Base-by-base conservation (phyloP, 2,329 filamentous ascomycete genomes). In the Scedosporium boydii region DNA sequence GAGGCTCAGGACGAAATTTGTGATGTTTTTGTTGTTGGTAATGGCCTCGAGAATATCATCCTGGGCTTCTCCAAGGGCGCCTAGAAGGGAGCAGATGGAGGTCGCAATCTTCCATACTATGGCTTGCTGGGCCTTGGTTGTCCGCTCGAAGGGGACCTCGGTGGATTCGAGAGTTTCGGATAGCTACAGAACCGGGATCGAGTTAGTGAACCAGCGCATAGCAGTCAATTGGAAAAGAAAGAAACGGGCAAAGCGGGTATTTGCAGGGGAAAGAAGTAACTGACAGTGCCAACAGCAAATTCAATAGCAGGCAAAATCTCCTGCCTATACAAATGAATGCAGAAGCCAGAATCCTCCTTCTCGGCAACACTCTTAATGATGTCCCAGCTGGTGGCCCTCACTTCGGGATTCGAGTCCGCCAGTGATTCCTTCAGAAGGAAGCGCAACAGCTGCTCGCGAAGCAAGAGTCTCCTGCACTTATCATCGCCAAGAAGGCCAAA, bases 341-440 rank as follows among this genome's bases (percentile, higher is more conserved):
- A 87, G 64, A 89, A 88, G 68, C 88, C 86, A 12, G 81, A 76
- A 67, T 87, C 86, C 70, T 89, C 87, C 68, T 87, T 82, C 65
- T 82, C 76, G 2, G 81, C 82, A 61, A 89, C 76, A 51, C 84
- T 80, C 66, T 81, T 79, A 60, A 89, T 74, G 66, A 88, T 86
- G 12, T 82, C 81, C 87, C 87, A 89, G n/a, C 85, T 87, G 21
- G 85, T 83, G 53, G 85, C 82, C 58, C 83, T 79, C 67, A 84
- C 85, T 72, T 88, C 85, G 60, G 87, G 75, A 63, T 79, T 83
- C 44, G 80, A 75, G 69, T 89, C 86, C 26, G 84, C 85, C 62
- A 89, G 73, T 34, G 84, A 87, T 75, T 88, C 83, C 38, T 80
- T 84, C 64, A 89, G 78, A 53, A 89, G 71, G 60, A 82, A 82